Conservation (phyloP, 495 filamentous ascomycete species). For the Aspergillus mulundensis region DNA sequence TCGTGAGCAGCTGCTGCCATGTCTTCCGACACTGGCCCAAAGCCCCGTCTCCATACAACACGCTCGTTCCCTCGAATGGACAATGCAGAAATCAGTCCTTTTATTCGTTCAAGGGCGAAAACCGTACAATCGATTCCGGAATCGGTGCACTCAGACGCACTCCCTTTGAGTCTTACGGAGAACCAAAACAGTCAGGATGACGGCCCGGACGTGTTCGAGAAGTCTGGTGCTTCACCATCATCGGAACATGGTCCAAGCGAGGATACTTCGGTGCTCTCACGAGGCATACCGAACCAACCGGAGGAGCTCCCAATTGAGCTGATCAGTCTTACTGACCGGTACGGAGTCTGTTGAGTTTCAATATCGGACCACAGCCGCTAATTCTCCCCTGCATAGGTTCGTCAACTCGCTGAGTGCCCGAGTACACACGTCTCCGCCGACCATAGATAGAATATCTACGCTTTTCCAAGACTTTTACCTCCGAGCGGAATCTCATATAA, state of each 20-base stretch:
- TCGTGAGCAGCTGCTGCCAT: conserved; percentile 12
- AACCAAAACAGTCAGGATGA: conserved; percentile 31
- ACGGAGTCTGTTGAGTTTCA: conserved; percentile 14
- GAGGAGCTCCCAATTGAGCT: conserved; percentile 93
- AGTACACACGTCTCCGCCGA: conserved; percentile 77
- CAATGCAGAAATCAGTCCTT: conserved; percentile 34
- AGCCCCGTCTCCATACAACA: conserved; percentile 33
- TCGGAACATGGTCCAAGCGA: conserved; percentile 47
- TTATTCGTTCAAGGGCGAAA: conserved; percentile 53
- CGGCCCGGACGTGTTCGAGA: conserved; percentile 44
- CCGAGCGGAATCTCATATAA: conserved; percentile 75
- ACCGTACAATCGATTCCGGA: conserved; percentile 57
- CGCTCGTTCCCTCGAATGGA: conserved; percentile 57
- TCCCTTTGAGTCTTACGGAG: conserved; percentile 21
- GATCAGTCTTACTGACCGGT: conserved; percentile 84
- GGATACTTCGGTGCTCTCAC: conserved; percentile 37
- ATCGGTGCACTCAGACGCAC: conserved; percentile 29
- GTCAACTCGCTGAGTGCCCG: conserved; percentile 86
- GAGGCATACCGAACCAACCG: conserved; percentile 56
- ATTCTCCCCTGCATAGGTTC: conserved; percentile 56
- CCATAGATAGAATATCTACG: conserved; percentile 76
- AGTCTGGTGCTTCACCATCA: conserved; percentile 35
- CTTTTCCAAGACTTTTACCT: conserved; percentile 94
- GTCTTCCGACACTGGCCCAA: conserved; percentile 29
- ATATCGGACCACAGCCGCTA: neutral